These are phyloP conservation scores for Eucalyptus viminalis DNA, from an alignment of 345 rosid species.

Conservation along the genomic window DNA sequence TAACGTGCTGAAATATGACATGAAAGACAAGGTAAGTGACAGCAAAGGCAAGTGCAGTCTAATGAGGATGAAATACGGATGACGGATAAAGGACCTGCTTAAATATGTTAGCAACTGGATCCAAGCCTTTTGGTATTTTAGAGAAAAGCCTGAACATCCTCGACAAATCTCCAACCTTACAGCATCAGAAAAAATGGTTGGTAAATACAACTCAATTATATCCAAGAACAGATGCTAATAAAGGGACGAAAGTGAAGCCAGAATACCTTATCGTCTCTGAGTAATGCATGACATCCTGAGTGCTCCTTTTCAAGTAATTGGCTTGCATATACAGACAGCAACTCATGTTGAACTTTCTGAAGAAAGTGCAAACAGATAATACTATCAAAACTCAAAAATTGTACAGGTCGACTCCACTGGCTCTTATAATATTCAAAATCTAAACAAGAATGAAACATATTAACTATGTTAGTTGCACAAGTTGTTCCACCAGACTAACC, in stretches of 20 bases:
- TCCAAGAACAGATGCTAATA: not conserved
- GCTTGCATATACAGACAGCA: constrained; percentile 52
- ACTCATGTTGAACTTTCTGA: constrained; percentile 89
- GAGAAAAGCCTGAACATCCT: constrained; percentile 91
- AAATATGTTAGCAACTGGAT: constrained; percentile 70
- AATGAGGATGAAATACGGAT: not conserved
- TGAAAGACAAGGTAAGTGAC: not conserved
- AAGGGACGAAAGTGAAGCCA: not conserved
- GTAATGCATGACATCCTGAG: constrained; percentile 86
- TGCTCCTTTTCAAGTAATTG: constrained; percentile 80
- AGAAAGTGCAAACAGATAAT: not conserved
- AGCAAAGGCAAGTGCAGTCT: not conserved
- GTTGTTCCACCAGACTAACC: not conserved
- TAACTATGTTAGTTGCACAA: not conserved
- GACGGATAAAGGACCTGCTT: constrained; percentile 51
- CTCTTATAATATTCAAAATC: not conserved
- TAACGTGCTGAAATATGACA: constrained; percentile 54
- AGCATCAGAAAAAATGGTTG: not conserved
- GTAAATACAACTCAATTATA: not conserved
- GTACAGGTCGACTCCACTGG: not conserved
- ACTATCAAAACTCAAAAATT: not conserved
- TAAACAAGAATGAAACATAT: not conserved
- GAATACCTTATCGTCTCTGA: constrained; percentile 80
- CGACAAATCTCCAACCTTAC: constrained; percentile 85
- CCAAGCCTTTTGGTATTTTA: constrained; percentile 65